These are phyloP conservation scores for Fusarium sp. DNA, from an alignment of 2,329 filamentous ascomycete species.

Conservation along the genomic window DNA sequence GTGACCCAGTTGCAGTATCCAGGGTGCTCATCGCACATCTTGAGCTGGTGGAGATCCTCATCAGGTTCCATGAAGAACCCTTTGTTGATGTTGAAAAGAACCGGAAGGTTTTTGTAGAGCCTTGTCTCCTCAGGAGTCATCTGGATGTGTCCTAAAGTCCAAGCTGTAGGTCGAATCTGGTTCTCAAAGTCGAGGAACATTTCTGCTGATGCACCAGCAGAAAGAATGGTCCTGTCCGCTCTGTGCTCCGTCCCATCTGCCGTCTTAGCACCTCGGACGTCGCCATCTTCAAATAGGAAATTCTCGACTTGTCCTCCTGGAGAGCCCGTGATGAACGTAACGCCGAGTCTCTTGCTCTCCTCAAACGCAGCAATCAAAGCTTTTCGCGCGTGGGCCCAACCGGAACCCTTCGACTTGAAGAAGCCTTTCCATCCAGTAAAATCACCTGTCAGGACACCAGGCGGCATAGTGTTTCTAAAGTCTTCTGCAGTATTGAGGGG, in stretches of 20 bases:
- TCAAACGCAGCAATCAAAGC: constrained; percentile 31
- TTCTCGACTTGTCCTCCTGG: constrained; percentile 8
- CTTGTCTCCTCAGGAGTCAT: constrained; percentile 28
- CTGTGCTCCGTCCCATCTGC: constrained; percentile 19
- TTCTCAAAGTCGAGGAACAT: constrained; percentile 39
- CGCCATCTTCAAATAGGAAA: constrained; percentile 11
- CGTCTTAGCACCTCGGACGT: constrained; percentile 30
- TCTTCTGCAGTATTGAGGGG: constrained; percentile 27
- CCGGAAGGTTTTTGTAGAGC: constrained; percentile 22
- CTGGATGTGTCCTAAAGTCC: constrained; percentile 35
- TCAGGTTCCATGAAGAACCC: constrained; percentile 42
- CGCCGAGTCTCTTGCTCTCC: constrained; percentile 25
- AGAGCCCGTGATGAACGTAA: constrained; percentile 27
- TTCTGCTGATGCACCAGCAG: constrained; percentile 24
- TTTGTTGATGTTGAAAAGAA: constrained; percentile 38
- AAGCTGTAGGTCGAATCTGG: constrained; percentile 32
- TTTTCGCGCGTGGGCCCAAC: constrained; percentile 38
- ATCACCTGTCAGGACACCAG: constrained; percentile 21
- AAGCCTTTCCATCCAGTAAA: constrained; percentile 35
- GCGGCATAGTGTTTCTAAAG: constrained; percentile 30
- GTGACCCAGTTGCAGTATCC: constrained; percentile 36
- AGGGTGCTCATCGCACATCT: constrained; percentile 39
- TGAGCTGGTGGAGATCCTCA: constrained; percentile 32
- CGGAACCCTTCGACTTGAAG: constrained; percentile 24
- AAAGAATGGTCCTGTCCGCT: constrained; percentile 16